Conservation (phyloP, 768 basidiomycete species). For the Pulveroboletus sp. region DNA sequence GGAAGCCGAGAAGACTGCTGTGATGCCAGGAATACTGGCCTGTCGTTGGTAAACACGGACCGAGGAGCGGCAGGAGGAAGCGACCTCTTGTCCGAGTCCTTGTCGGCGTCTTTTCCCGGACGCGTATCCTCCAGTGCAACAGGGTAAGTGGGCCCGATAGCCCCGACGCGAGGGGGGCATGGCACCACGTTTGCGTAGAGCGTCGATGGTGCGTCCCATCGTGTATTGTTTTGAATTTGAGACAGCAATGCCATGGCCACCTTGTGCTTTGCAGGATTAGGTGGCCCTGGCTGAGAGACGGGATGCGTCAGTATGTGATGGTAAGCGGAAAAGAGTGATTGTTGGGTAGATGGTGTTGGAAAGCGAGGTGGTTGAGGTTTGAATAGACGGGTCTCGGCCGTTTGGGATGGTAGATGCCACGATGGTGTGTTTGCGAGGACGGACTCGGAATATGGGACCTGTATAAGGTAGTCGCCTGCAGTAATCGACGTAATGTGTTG, state of each 20-base stretch:
- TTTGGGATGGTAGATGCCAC: constrained; percentile 63
- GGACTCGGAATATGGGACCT: constrained; percentile 74
- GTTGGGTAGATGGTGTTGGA: constrained; percentile 57
- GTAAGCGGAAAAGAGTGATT: constrained; percentile 64
- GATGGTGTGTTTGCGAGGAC: constrained; percentile 61
- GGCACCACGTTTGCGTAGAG: constrained; percentile 59
- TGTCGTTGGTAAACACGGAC: constrained; percentile 43
- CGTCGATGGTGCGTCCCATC: constrained; percentile 70
- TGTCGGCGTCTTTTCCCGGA: constrained; percentile 45
- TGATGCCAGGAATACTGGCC: constrained; percentile 61
- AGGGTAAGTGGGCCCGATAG: constrained; percentile 68
- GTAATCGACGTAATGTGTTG: constrained; percentile 39
- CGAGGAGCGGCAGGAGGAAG: constrained; percentile 38
- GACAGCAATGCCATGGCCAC: constrained; percentile 71
- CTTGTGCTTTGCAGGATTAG: constrained; percentile 66
- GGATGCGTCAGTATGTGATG: constrained; percentile 78
- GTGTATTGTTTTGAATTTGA: constrained; percentile 52
- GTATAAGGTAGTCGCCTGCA: constrained; percentile 67
- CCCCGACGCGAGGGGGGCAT: constrained; percentile 57
- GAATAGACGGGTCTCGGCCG: constrained; percentile 24
- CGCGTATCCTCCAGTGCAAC: constrained; percentile 36
- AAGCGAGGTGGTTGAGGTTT: constrained; percentile 28
- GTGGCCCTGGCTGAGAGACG: constrained; percentile 44
- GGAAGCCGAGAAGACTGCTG: constrained; percentile 66
- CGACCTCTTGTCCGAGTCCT: constrained; percentile 46